Conservation (phyloP, 306 rosid species). For the Fagus crenata region DNA sequence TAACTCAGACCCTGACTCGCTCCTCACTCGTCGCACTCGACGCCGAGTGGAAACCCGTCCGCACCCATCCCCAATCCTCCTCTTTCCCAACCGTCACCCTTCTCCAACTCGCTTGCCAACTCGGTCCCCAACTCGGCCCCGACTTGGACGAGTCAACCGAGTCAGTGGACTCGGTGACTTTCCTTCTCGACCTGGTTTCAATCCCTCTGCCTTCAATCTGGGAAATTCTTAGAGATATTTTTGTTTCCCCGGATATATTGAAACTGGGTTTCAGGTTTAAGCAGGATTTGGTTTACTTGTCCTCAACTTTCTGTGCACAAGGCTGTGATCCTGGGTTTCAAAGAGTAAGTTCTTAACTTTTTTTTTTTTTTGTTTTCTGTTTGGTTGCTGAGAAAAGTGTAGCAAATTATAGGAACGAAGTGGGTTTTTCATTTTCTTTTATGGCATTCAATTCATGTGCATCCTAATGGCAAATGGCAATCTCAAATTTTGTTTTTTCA, state of each 20-base stretch:
- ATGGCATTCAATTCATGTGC: not conserved
- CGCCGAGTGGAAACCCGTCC: slow-evolving; percentile 92
- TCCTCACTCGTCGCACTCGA: slow-evolving; percentile 72
- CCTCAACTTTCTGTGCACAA: slow-evolving; percentile 64
- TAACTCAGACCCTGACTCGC: slow-evolving; percentile 47
- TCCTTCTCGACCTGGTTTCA: slow-evolving; percentile 62
- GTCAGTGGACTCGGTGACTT: slow-evolving; percentile 45
- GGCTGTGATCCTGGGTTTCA: slow-evolving; percentile 73
- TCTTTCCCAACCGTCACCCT: slow-evolving; percentile 66
- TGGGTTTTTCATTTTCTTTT: not conserved
- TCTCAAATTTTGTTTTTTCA: not conserved
- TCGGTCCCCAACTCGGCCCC: slow-evolving; percentile 23
- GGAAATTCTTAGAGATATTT: slow-evolving; percentile 53
- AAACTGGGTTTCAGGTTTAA: slow-evolving; percentile 85
- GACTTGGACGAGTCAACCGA: slow-evolving; percentile 30
- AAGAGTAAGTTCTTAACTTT: slow-evolving; percentile 39
- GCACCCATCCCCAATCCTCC: slow-evolving; percentile 28
- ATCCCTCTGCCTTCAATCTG: slow-evolving; percentile 59
- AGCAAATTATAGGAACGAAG: not conserved
- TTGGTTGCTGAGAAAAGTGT: slow-evolving; percentile 20
- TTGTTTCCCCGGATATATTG: slow-evolving; percentile 60
- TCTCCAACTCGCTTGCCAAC: slow-evolving; percentile 82
- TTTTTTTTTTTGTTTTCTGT: slow-evolving; percentile 7
- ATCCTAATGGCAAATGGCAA: not conserved
- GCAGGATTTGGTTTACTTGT: slow-evolving; percentile 76